phyloP scores from a whole-genome alignment of 257 asterid species.

The Cordia subcordata region DNA sequence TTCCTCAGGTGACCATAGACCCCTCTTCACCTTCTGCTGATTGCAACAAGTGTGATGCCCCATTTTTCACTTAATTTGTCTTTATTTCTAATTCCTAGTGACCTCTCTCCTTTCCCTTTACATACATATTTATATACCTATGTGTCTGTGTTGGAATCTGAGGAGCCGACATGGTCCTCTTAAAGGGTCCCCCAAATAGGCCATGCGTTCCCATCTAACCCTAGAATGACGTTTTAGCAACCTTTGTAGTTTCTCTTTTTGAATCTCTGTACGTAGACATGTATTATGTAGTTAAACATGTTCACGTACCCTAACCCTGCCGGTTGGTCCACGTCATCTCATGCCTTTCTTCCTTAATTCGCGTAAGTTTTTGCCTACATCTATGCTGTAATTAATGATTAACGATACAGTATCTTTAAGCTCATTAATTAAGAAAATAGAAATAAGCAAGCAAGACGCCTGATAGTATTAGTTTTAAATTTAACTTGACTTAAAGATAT shows the following conservation, averaged over 20 bases:
- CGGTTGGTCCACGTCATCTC: constrained; percentile 11
- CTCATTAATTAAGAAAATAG: no score
- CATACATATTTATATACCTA: not conserved
- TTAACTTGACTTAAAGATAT: no score
- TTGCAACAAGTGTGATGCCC: constrained; percentile 98
- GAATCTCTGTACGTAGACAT: constrained; percentile 37
- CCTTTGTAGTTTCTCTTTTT: constrained; percentile 14
- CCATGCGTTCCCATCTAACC: constrained; percentile 84
- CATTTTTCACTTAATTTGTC: constrained; percentile 23
- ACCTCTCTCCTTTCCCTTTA: not conserved
- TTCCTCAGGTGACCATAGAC: constrained; percentile 97
- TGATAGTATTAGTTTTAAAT: no score
- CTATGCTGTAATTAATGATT: no score
- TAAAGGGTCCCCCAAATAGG: constrained; percentile 32
- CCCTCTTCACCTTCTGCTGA: constrained; percentile 98
- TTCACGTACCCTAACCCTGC: constrained; percentile 16
- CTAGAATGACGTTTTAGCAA: constrained; percentile 80
- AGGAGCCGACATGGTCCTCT: constrained; percentile 34
- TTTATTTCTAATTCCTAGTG: not conserved
- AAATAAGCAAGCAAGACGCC: no score
- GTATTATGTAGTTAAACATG: constrained; percentile 33
- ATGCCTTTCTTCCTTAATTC: constrained; percentile 1
- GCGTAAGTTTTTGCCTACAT: no score
- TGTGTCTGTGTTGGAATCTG: constrained; percentile 19
- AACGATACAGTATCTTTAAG: no score